Evolutionary conservation across 495 filamentous ascomycete genomes (phyloP), one percentile per base, ranked within the genome.

Genomic region (Cryomyces minteri): DNA sequence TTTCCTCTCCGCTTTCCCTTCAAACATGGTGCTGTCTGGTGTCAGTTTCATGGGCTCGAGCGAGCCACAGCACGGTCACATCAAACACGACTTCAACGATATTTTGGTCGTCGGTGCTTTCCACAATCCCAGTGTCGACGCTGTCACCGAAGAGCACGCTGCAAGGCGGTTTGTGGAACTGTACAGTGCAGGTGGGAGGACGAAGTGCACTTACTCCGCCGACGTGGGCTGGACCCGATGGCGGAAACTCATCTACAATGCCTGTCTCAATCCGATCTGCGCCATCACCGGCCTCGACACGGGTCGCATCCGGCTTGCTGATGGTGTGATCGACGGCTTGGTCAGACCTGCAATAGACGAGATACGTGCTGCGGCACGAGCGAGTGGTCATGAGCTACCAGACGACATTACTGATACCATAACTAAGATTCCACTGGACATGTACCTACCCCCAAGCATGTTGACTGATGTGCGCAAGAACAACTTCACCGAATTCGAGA

Each of bases 401-500:
- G 54, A 52, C 5, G 60, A 60, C 30, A 46, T 67, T 14, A 50
- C 60, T 8, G 58, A 65, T 5, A 38, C 36, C 6, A 55, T 62
- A 50, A 61, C 69, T 36, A 43, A 50, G 10, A 44, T 56, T 49
- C 57, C 62, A 39, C 36, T 57, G 10, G 59, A 62, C n/a, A 50
- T 56, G 31, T 64, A 58, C 38, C 59, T 70, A 14, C 51, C 49
- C 34, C 69, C 69, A 1, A 68, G 66, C 47, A 72, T 72, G 69
- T 46, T 52, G 54, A 64, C 40, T 49, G 40, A 51, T 38, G 32
- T 12, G 43, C 29, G 18, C 2, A 41, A 66, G 67, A 68, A 65
- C 6, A 68, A 66, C 47, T 73, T 58, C 48, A 67, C 66, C 41
- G 72, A 76, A 48, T 63, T 63, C 39, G 71, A 74, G 48, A 70